Base-by-base conservation (phyloP, 345 rosid genomes). In the Heritiera littoralis region DNA sequence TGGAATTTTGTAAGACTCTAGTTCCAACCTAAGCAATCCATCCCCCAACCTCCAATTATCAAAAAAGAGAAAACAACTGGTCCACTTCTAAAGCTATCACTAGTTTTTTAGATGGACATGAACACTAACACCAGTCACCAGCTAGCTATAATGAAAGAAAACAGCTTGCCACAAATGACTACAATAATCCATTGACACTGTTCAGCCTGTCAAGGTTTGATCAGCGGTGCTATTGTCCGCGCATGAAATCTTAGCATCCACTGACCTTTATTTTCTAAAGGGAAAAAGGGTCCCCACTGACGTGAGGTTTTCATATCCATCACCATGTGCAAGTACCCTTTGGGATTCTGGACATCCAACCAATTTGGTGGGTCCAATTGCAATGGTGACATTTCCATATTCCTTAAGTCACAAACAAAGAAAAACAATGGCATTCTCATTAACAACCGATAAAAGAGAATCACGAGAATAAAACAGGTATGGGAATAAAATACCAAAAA, bases 371-470 rank as follows among this genome's bases (percentile, higher is more conserved):
- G 83, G 80, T 86, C 89, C 91, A 83, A 30, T 80, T 61, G 85
- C 88, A 86, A 79, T 83, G 89, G 76, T 51, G 85, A 83, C 90
- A 88, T 88, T 88, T 84, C 86, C 89, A 83, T 75, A 78, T 76
- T 80, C 89, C 82, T 88, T 81, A 79, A 84, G 58, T 82, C 76
- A 80, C 67, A 23, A 74, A 86, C 66, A 81, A 65, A 49, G 76
- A 80, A 75, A 66, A 67, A 30, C 58, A 75, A 63, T 45, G 74
- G 51, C 12, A 80, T 23, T 74, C 52, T 41, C 45, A 74, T 77
- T 58, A 72, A 51, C 12, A 15, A 15, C 79, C 61, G 38, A 81
- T 11, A 52, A 63, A 20, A 77, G 52, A 59, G 66, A 13, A 51
- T 3, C 23, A 41, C 18, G 32, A 54, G 40, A 6, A 68, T 2